Conservation (phyloP, 306 rosid species). For the Hippophae tibetana region DNA sequence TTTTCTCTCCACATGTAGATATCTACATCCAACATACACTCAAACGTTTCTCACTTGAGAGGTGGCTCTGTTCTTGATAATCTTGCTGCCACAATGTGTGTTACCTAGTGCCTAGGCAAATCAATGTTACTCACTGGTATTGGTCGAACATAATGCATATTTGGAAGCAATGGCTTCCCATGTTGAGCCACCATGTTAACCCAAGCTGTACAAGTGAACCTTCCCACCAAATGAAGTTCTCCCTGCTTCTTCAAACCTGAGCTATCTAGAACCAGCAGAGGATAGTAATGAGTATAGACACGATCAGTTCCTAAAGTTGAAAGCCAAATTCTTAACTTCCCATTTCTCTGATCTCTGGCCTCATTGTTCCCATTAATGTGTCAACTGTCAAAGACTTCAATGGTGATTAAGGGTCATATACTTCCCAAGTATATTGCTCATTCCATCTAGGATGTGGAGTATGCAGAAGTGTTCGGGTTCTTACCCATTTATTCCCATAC, state of each 20-base stretch:
- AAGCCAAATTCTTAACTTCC: slow-evolving; percentile 80
- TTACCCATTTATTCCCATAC: slow-evolving; percentile 92
- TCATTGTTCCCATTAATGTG: slow-evolving; percentile 55
- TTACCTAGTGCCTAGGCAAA: slow-evolving; percentile 75
- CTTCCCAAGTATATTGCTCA: slow-evolving; percentile 97
- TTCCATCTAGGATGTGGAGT: slow-evolving; percentile 79
- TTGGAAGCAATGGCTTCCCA: slow-evolving; percentile 77
- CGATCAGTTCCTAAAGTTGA: slow-evolving; percentile 78
- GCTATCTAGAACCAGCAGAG: slow-evolving; percentile 57
- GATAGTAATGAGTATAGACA: slow-evolving; percentile 77
- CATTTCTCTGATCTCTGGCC: slow-evolving; percentile 61
- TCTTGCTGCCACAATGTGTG: slow-evolving; percentile 72
- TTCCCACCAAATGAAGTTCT: slow-evolving; percentile 80
- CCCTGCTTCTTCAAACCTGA: slow-evolving; percentile 78
- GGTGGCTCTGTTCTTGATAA: slow-evolving; percentile 76
- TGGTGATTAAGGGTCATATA: slow-evolving; percentile 75
- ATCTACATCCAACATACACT: slow-evolving; percentile 90
- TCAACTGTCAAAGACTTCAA: slow-evolving; percentile 68
- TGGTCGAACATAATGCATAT: slow-evolving; percentile 82
- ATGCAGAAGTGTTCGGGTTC: slow-evolving; percentile 76
- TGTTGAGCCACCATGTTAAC: slow-evolving; percentile 73
- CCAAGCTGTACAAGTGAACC: slow-evolving; percentile 85
- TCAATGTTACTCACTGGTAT: slow-evolving; percentile 59
- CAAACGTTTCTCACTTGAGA: slow-evolving; percentile 68
- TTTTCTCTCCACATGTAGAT: slow-evolving; percentile 82